phyloP scores from a whole-genome alignment of 2,329 filamentous ascomycete genomes.

The Xylariaceae sp. region DNA sequence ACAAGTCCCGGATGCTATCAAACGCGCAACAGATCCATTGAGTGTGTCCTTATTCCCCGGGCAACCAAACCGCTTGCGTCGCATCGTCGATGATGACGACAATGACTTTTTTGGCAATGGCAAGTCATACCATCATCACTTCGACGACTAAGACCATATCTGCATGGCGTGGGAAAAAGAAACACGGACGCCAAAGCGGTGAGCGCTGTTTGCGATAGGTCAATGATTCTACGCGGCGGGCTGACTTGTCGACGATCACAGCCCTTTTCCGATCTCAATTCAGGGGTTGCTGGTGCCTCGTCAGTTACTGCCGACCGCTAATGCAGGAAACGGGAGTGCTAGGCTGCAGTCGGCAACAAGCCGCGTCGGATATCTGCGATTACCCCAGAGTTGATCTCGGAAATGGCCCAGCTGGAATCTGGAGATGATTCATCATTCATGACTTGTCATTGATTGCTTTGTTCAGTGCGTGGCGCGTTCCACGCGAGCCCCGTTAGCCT shows the following conservation, averaged over 20 bases:
- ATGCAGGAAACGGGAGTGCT: background rate
- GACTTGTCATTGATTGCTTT: too few relatives aligned
- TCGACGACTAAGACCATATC: conserved; percentile 2
- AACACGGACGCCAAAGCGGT: background rate
- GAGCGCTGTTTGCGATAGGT: background rate
- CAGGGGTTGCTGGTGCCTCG: background rate
- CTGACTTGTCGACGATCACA: background rate
- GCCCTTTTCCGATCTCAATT: background rate
- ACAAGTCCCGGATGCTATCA: background rate
- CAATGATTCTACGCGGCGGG: background rate
- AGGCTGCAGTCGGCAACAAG: too few relatives aligned
- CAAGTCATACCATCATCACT: conserved; percentile 15
- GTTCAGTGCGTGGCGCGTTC: too few relatives aligned
- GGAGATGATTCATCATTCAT: too few relatives aligned
- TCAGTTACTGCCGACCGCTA: background rate
- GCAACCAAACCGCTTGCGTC: background rate
- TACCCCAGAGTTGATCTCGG: too few relatives aligned
- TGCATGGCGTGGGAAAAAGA: background rate
- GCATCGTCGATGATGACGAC: conserved; percentile 15
- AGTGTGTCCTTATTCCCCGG: background rate
- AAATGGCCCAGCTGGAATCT: too few relatives aligned
- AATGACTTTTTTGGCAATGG: conserved; percentile 8
- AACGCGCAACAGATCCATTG: background rate
- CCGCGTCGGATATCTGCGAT: too few relatives aligned
- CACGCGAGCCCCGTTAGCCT: too few relatives aligned